A percentile compares a stretch with the other conserved stretches of the same genome.
Evolutionary conservation across 2,329 filamentous ascomycete genomes (phyloP).

Genomic region (Leptographium radiaticola): DNA sequence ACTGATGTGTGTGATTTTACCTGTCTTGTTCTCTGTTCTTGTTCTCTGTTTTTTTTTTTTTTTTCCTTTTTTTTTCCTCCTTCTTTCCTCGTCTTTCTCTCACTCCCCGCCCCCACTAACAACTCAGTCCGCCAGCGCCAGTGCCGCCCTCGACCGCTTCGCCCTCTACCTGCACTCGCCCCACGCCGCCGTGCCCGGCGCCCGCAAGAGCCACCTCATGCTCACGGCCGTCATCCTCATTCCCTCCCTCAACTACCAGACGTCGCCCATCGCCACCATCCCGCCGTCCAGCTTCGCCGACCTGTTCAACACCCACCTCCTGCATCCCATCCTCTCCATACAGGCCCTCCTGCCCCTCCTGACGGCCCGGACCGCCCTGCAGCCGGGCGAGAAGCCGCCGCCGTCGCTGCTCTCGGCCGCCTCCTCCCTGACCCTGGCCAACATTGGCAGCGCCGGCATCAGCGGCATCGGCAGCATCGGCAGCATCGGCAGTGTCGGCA

Average conservation of each 20-base stretch:
- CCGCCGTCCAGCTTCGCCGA: constrained; percentile 76
- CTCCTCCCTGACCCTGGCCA: constrained; percentile 1
- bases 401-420: constrained; percentile 7
- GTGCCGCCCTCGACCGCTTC: constrained; percentile 58
- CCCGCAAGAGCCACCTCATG: constrained; percentile 61
- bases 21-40: not conserved
- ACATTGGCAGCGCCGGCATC: not conserved
- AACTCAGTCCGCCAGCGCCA: constrained; percentile 51
- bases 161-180: constrained; percentile 58
- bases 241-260: constrained; percentile 67
- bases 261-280: constrained; percentile 74
- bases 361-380: constrained; percentile 42
- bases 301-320: constrained; percentile 79
- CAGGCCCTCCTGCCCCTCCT: constrained; percentile 81
- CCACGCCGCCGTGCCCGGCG: constrained; percentile 62
- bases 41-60: not conserved
- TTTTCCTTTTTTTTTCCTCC: not conserved
- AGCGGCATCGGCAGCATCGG: not conserved
- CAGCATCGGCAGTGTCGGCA: constrained; percentile 12
- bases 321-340: constrained; percentile 77
- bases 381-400: constrained; percentile 15
- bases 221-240: constrained; percentile 74
- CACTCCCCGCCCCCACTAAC: constrained; percentile 1
- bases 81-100: not conserved
- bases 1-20: constrained; percentile 60